A percentile compares a stretch with the other conserved stretches of the same genome.
These are phyloP conservation scores for Lichtheimia corymbifera DNA, from an alignment of 371 early-diverging fungal genomes.

Conservation along the genomic window DNA sequence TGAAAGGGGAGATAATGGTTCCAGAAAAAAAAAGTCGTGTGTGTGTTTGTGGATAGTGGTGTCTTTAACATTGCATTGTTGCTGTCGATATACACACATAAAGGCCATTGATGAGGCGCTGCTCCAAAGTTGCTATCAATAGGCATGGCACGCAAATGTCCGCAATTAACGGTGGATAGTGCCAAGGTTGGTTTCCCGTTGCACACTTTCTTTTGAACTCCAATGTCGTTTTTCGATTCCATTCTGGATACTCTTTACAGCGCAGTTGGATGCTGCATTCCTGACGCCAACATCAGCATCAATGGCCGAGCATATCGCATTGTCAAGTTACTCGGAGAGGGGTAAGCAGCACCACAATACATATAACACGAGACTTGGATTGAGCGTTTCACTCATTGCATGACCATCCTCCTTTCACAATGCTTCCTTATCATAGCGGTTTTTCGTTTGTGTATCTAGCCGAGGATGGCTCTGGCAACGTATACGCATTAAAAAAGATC, in stretches of 20 bases:
- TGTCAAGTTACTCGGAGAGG: constrained; percentile 70
- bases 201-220: neutral
- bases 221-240: constrained; percentile 32
- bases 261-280: constrained; percentile 53
- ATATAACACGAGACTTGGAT: no score
- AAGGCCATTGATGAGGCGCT: no score
- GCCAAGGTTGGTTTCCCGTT: no score
- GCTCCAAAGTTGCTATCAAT: no score
- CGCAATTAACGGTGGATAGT: no score
- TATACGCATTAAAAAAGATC: constrained; percentile 73
- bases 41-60: no score
- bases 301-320: constrained; percentile 61
- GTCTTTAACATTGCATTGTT: no score
- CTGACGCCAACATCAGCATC: constrained; percentile 57
- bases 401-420: neutral
- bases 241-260: constrained; percentile 44
- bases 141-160: no score
- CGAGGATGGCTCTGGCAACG: constrained; percentile 54
- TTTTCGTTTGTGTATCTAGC: constrained; percentile 79
- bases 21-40: no score
- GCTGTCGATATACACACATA: no score
- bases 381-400: neutral
- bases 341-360: constrained; percentile 38
- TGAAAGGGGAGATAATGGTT: no score
- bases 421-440: constrained; percentile 45